Evolutionary conservation across 352 stramenopile genomes (phyloP), one percentile per base, ranked within the genome.

Genomic region (Plasmopara halstedii): DNA sequence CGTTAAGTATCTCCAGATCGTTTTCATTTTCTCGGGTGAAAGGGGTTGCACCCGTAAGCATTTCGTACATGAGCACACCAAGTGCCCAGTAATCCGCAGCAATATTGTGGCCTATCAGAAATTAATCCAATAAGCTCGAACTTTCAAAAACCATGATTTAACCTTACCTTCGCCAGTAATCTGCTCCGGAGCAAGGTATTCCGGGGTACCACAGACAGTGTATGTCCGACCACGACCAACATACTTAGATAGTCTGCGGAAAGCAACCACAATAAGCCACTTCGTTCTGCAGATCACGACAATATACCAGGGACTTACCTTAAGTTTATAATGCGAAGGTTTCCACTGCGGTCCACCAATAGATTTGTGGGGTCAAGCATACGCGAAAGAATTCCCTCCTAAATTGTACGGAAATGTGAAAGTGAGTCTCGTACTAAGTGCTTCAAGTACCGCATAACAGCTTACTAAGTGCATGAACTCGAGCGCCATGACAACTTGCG

Each of bases 11-110:
- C 39, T 93, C 84, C 35, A 90, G 69, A 36, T 95, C 83, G 33
- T 89, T 83, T 34, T 88, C 73, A 37, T 83, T 84, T 49, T 90
- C 75, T 14, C 67, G 62, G 7, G 74, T 79, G 43, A 97, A 97
- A 2, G 91, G 90, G 2, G 89, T 96, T 15, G 79, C 65, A 3
- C 88, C 88, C 29, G 76, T 84, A 1, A 97, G 58, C 21, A 97
- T 72, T 62, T 97, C 91, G 66, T 96, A 97, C 64, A 97, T 88
- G 45, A 97, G 76, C 46, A 95, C 88, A 18, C 91, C 91, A 25
- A 97, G 73, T 9, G 88, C 80, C 91, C 91, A 97, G 60, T 97
- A 97, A 53, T 97, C 91, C 3, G 79, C 74, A 32, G 70, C 73
- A 9, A 91, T 84, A 46, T 87, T 88, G 60, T 94, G 82, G 9